Base-by-base conservation (phyloP, 192 early-diverging fungal species). In the Entomortierella lignicola region DNA sequence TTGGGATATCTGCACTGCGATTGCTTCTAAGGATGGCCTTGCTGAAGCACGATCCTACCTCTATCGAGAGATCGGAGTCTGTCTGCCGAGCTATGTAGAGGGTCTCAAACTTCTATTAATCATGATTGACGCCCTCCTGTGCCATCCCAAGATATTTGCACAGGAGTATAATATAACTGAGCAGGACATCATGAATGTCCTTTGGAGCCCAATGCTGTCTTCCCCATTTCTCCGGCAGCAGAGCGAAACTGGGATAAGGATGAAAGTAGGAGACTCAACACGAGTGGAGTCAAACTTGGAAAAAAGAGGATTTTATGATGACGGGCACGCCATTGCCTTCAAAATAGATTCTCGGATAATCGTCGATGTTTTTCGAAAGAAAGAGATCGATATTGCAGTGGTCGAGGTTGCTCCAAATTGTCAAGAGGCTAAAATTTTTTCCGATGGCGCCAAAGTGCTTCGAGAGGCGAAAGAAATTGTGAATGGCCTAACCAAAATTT, bases 51-150 rank as follows among this genome's bases (percentile, higher is more conserved):
- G 52, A 54, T 54, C 52, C 8, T 54, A 54, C 15, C 52, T 26
- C 3, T 54, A 26, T 54, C 52, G 23, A 26, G 52, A 54, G 52
- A 54, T 54, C 23, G 52, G 52, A 54, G 23, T 4, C 52, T 54
- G 52, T 27, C 23, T 54, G 52, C 52, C 26, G 13, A 54, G 23
- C 52, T 54, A 26, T 15, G 26, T 18, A 29, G 52, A 54, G 8
- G 26, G 26, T 54, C n/a, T 54, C 13, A 54, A 54, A 15, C 52
- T 25, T 26, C 52, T 54, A 10, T 25, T 54, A 4, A 54, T 54
- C 6, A 54, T 54, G 52, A 54, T 54, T 25, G 52, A 54, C 23
- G 52, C 52, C 15, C 52, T 54, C 52, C 52, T 54, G 27, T 54
- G 52, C 27, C 26, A 54, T 26, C 52, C 52, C 8, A 54, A 54